Percentiles rank a stretch among this genome's conserved stretches.
Evolutionary conservation across 225 moss, liverwort and hornwort species (phyloP).

Genomic region (Pleurozium schreberi): DNA sequence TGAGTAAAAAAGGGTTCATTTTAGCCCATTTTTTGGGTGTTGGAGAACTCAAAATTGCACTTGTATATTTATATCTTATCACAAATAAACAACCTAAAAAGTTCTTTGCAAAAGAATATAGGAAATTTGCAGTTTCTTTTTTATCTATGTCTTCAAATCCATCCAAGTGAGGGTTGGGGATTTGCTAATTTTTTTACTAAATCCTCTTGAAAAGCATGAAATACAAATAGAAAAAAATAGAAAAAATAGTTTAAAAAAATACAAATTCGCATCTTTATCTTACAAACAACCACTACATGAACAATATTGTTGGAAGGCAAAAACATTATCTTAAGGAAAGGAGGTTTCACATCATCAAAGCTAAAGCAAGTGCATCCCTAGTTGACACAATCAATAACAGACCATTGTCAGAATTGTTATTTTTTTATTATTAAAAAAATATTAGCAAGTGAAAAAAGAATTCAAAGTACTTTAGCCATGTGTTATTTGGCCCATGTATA

Average conservation of each 20-base stretch:
- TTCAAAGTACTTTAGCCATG: background rate
- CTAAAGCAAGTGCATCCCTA: background rate
- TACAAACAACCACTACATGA: background rate
- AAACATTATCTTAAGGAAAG: background rate
- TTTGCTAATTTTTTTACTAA: background rate
- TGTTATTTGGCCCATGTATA: rapidly evolving
- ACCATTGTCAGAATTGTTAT: background rate
- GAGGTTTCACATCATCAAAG: background rate
- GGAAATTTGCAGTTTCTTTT: background rate
- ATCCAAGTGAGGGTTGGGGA: background rate
- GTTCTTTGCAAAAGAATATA: background rate
- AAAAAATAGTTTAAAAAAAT: background rate
- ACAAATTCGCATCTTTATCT: background rate
- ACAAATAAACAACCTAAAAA: background rate
- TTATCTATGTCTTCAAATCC: background rate
- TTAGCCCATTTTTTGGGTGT: background rate
- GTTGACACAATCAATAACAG: background rate
- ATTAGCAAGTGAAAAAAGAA: background rate
- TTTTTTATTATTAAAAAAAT: background rate
- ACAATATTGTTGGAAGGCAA: background rate
- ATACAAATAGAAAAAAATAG: background rate
- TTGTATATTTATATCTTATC: background rate
- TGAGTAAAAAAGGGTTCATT: background rate
- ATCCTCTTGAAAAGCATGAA: background rate
- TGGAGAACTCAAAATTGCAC: background rate